Evolutionary conservation across 23 red algal genomes (phyloP).

Genomic region (Agarophyton chilense): DNA sequence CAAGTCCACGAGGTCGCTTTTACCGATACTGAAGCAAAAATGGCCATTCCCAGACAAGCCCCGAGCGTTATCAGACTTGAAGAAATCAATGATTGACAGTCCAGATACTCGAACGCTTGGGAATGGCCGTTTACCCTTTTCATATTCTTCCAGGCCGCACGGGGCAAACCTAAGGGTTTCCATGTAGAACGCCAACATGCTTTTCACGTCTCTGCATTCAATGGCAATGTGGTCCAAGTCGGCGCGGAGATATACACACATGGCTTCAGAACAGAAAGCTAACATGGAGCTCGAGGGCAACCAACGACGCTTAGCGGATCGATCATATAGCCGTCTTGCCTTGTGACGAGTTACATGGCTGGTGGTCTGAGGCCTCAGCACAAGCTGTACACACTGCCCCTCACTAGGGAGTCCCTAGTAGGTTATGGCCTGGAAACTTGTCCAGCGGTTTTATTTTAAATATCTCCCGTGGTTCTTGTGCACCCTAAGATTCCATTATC

Average conservation of each 20-base stretch:
- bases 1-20: conserved; percentile 39
- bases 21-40: conserved; percentile 74
- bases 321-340: no score
- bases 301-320: no score
- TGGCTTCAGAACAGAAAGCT: not conserved
- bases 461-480: no score
- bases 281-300: not conserved
- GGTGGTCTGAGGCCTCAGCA: no score
- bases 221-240: conserved; percentile 95
- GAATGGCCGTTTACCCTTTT: conserved; percentile 74
- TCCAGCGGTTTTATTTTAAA: no score
- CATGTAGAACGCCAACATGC: conserved; percentile 71
- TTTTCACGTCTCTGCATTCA: conserved; percentile 27
- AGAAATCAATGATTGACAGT: conserved; percentile 88
- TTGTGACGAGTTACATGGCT: no score
- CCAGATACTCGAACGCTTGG: conserved; percentile 82
- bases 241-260: not conserved
- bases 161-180: conserved; percentile 62
- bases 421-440: no score
- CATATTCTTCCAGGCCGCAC: conserved; percentile 68
- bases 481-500: no score
- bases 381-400: no score
- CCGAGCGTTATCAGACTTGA: conserved; percentile 27
- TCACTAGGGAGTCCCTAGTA: no score
- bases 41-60: conserved; percentile 45